phyloP scores from a whole-genome alignment of 2,329 filamentous ascomycete genomes.

The Myriosclerotinia duriaeana region DNA sequence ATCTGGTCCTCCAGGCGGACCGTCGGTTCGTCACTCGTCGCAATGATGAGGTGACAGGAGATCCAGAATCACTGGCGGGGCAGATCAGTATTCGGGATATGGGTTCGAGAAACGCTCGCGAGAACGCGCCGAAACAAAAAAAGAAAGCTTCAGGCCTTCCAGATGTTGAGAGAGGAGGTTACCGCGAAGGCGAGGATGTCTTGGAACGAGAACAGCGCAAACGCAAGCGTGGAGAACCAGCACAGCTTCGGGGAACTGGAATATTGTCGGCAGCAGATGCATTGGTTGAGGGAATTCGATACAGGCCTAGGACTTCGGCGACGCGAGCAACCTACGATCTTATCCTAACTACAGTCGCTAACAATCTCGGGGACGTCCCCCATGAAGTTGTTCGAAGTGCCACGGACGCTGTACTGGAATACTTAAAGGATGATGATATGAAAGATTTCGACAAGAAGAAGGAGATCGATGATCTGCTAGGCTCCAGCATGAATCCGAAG shows the following conservation, averaged over 20 bases:
- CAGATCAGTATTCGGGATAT: slow-evolving; percentile 93
- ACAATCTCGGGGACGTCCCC: slow-evolving; percentile 86
- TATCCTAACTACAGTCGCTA: slow-evolving; percentile 86
- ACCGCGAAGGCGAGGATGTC: slow-evolving; percentile 80
- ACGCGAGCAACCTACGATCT: slow-evolving; percentile 93
- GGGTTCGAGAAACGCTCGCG: slow-evolving; percentile 79
- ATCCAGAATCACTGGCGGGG: slow-evolving; percentile 94
- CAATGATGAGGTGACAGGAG: slow-evolving; percentile 91
- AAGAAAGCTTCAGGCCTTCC: slow-evolving; percentile 65
- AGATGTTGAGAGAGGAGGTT: slow-evolving; percentile 70
- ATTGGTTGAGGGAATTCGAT: slow-evolving; percentile 85
- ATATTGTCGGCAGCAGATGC: slow-evolving; percentile 83
- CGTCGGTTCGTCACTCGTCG: slow-evolving; percentile 90
- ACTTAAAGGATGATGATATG: slow-evolving; percentile 89
- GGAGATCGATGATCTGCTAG: slow-evolving; percentile 90
- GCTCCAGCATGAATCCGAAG: slow-evolving; percentile 77
- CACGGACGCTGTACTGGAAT: slow-evolving; percentile 86
- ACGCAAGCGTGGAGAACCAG: slow-evolving; percentile 72
- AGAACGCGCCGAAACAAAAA: slow-evolving; percentile 77
- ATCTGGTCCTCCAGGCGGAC: slow-evolving; percentile 99
- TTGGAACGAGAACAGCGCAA: slow-evolving; percentile 82
- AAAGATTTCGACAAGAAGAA: slow-evolving; percentile 99
- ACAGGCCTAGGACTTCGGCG: slow-evolving; percentile 85
- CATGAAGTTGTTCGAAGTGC: slow-evolving; percentile 91
- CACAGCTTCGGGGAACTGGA: slow-evolving; percentile 69